phyloP scores from a whole-genome alignment of 768 basidiomycete genomes.

The Sporobolomyces phaffii region DNA sequence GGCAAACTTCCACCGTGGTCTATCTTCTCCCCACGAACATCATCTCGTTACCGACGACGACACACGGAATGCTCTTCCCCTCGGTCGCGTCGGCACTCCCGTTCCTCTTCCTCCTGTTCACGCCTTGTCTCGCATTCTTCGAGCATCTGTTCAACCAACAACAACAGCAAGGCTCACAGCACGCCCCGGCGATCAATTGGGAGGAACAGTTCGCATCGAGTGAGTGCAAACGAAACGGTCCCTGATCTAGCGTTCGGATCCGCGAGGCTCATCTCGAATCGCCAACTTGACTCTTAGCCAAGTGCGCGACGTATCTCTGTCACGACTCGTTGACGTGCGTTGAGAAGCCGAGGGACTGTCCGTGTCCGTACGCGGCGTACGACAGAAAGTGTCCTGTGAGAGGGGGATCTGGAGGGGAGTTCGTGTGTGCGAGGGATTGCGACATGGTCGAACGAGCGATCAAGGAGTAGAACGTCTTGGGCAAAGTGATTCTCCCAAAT shows the following conservation, averaged over 20 bases:
- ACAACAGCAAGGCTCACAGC: background rate
- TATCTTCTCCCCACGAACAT: too few relatives aligned
- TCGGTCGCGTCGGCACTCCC: background rate
- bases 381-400: constrained; percentile 13
- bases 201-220: constrained; percentile 5
- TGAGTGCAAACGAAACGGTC: background rate
- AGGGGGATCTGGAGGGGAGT: background rate
- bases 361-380: background rate
- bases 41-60: too few relatives aligned
- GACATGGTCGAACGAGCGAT: background rate
- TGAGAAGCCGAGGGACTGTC: constrained; percentile 2
- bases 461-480: background rate
- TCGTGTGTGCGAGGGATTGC: constrained; percentile 27
- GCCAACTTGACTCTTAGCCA: too few relatives aligned
- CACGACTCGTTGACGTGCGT: constrained; percentile 10
- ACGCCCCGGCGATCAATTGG: background rate
- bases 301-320: constrained; percentile 10
- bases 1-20: too few relatives aligned
- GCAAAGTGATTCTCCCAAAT: too few relatives aligned
- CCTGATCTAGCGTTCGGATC: background rate
- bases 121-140: constrained; percentile 19
- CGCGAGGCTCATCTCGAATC: background rate
- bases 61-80: too few relatives aligned
- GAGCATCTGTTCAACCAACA: constrained; percentile 28
- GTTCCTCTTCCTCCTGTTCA: background rate